phyloP scores from a whole-genome alignment of 306 rosid species.

The Alnus glutinosa region DNA sequence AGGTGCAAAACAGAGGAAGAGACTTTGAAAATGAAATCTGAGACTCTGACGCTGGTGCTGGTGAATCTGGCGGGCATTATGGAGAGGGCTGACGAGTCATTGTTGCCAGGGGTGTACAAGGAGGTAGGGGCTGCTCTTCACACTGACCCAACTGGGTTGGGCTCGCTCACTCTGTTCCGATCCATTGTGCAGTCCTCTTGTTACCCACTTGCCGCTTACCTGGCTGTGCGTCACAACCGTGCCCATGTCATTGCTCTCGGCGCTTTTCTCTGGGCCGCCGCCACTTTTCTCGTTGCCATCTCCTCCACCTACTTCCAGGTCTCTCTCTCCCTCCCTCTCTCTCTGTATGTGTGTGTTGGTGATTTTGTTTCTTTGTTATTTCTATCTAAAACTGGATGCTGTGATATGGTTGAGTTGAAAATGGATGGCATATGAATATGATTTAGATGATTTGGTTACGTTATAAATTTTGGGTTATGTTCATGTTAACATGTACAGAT shows the following conservation, averaged over 20 bases:
- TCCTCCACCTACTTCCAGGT: constrained; percentile 73
- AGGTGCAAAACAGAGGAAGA: constrained; percentile 1
- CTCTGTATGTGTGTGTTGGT: neutral
- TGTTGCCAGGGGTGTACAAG: constrained; percentile 78
- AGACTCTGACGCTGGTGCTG: constrained; percentile 55
- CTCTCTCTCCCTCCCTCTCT: neutral
- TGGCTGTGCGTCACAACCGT: constrained; percentile 72
- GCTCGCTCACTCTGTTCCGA: constrained; percentile 74
- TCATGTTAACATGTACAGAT: neutral
- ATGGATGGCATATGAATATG: neutral
- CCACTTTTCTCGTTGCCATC: constrained; percentile 67
- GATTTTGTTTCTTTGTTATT: neutral
- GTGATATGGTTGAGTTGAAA: neutral
- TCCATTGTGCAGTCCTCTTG: constrained; percentile 73
- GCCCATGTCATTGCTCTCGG: constrained; percentile 70
- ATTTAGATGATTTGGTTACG: neutral
- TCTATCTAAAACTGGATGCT: neutral
- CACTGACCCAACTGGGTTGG: constrained; percentile 77
- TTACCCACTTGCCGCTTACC: constrained; percentile 75
- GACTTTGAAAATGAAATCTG: constrained; percentile 47
- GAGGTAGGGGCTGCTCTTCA: constrained; percentile 72
- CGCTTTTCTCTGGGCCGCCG: constrained; percentile 74
- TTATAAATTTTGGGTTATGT: neutral
- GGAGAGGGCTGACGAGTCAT: constrained; percentile 77
- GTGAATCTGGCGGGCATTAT: constrained; percentile 70